Evolutionary conservation across 2,329 filamentous ascomycete species (phyloP).

Genomic region (Diaporthe batatas): DNA sequence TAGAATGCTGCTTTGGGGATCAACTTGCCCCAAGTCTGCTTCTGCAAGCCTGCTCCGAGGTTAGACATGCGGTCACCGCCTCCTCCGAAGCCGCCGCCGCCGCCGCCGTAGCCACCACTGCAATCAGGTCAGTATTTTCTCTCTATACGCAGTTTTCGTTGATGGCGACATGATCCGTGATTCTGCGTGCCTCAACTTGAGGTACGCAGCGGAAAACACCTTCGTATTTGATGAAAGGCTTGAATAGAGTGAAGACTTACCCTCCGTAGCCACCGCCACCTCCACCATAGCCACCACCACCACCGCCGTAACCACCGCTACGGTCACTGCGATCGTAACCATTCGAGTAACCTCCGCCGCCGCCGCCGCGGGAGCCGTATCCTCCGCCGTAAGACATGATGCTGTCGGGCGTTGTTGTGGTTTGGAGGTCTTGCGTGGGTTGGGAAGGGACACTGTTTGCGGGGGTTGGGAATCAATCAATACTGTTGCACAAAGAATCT

Average conservation of each 20-base stretch:
- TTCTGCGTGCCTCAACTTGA: not conserved
- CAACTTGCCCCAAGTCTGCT: conserved; percentile 86
- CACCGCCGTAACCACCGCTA: conserved; percentile 63
- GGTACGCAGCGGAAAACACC: not conserved
- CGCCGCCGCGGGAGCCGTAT: conserved; percentile 57
- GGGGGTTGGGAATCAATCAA: conserved; percentile 34
- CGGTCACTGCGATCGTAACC: conserved; percentile 53
- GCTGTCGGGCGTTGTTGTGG: conserved; percentile 33
- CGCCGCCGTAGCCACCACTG: conserved; percentile 56
- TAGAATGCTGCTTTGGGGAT: conserved; percentile 3
- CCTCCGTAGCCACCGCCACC: conserved; percentile 53
- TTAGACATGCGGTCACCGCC: conserved; percentile 95
- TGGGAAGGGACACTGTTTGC: conserved; percentile 34
- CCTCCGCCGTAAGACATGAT: conserved; percentile 62
- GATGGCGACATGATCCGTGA: not conserved
- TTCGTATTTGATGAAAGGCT: conserved; percentile 8
- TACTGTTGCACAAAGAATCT: conserved; percentile 32
- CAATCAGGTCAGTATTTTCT: conserved; percentile 54
- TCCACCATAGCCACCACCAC: conserved; percentile 62
- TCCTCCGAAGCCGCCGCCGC: conserved; percentile 64
- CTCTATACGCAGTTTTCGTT: conserved; percentile 43
- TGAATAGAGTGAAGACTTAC: conserved; percentile 46
- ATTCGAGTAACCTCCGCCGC: conserved; percentile 65
- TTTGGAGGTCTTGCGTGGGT: conserved; percentile 16
- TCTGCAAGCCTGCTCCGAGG: conserved; percentile 88